Evolutionary conservation across 352 stramenopile genomes (phyloP), one percentile per base, ranked within the genome.

Genomic region (Phytophthora quininea): DNA sequence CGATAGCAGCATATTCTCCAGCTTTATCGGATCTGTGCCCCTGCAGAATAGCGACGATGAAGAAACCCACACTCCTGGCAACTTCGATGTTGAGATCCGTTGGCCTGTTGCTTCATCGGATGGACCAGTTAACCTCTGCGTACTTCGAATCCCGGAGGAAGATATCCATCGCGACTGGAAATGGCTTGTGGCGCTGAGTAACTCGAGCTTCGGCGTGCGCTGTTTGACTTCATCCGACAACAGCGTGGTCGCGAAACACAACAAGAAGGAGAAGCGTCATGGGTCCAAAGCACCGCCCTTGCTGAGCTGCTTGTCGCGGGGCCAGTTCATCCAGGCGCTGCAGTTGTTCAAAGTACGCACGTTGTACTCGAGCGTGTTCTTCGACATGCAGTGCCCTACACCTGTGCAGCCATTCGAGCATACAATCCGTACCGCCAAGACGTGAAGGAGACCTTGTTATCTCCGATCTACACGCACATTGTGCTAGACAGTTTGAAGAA

Each of bases 341-440:
- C 73, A 83, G 40, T 59, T 88, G 58, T 95, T 95, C 62, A 79
- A 83, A 66, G 76, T 58, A 6, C 80, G 87, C 2, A 80, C 84
- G 7, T 45, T 93, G 61, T 95, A 95, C 65, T 77, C 84, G 9
- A 95, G 84, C 37, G 76, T 95, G 24, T 95, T 93, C 64, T 90
- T 88, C 49, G 87, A 95, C 55, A 61, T 93, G 45, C 82, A 92
- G 87, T 93, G 32, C 84, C 87, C n/a, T 95, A 91, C 71, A 87
- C 85, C 33, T 89, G 82, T 49, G 86, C 78, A 0, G 73, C 85
- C 5, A 82, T 95, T 40, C 85, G 87, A 10, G 79, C 84, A n/a
- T 95, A 82, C 63, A 95, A 95, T 49, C 87, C 87, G 56, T 95
- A 95, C 54, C 84, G 84, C 3, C 62, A 65, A 57, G 77, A 90